phyloP scores from a whole-genome alignment of 225 moss, liverwort and hornwort genomes.

The Sphagnum contortum region DNA sequence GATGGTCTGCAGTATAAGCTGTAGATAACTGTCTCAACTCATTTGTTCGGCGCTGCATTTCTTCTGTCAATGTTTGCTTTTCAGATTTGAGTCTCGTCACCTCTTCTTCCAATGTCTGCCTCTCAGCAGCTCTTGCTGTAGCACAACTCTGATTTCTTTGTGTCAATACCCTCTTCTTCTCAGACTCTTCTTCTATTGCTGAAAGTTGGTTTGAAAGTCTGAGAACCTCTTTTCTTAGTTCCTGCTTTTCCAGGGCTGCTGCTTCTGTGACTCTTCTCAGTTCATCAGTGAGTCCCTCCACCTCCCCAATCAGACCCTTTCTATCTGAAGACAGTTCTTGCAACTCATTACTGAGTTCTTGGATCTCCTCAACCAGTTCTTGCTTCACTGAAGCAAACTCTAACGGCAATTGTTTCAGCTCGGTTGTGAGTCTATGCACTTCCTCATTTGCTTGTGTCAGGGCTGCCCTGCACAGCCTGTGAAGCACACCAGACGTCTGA shows the following conservation, averaged over 20 bases:
- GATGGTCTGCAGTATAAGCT: too few species aligned
- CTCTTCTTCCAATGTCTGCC: too few species aligned
- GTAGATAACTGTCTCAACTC: too few species aligned
- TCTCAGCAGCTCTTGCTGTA: too few species aligned
- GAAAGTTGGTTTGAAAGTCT: slow-evolving; percentile 8
- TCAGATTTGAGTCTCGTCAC: too few species aligned
- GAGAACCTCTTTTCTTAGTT: slow-evolving; percentile 20
- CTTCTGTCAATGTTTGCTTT: too few species aligned
- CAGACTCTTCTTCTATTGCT: too few species aligned
- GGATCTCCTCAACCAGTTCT: slow-evolving; percentile 34
- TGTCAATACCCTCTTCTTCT: too few species aligned
- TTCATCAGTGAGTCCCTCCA: slow-evolving; percentile 24
- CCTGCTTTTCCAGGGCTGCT: slow-evolving; percentile 21
- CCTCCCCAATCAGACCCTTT: slow-evolving; percentile 30
- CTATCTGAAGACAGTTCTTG: slow-evolving; percentile 32
- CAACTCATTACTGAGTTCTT: slow-evolving; percentile 29
- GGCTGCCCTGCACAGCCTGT: slow-evolving; percentile 4
- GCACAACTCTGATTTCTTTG: too few species aligned
- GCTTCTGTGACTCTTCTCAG: slow-evolving; percentile 6
- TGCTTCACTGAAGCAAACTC: slow-evolving; percentile 28
- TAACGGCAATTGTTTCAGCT: slow-evolving; percentile 32
- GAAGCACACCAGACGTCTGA: too few species aligned
- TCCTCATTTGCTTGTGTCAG: slow-evolving; percentile 34
- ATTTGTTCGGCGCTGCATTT: too few species aligned
- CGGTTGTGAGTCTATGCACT: slow-evolving; percentile 18